These are phyloP conservation scores for Cercospora brassicicola DNA, from an alignment of 2,329 filamentous ascomycete species.

Conservation along the genomic window DNA sequence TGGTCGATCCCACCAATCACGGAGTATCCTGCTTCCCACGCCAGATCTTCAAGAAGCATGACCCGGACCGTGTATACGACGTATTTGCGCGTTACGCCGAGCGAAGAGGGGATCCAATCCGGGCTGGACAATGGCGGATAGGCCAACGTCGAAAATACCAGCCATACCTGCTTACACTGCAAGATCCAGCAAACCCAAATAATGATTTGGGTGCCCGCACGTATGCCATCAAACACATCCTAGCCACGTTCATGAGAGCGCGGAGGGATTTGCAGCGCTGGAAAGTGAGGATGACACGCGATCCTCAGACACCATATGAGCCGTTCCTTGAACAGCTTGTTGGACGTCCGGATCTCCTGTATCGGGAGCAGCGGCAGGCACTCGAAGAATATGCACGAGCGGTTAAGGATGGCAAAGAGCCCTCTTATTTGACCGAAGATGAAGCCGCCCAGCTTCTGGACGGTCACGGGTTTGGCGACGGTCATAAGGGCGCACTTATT, in stretches of 20 bases:
- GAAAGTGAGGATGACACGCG: background rate
- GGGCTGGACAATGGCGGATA: slow-evolving; percentile 42
- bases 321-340: slow-evolving; percentile 31
- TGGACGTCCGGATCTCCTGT: slow-evolving; percentile 34
- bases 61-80: slow-evolving; percentile 2
- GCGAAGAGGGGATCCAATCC: slow-evolving; percentile 25
- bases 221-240: slow-evolving; percentile 53
- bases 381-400: slow-evolving; percentile 31
- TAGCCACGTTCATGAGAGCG: slow-evolving; percentile 42
- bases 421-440: background rate
- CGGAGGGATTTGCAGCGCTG: background rate
- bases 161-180: slow-evolving; percentile 53
- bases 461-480: background rate
- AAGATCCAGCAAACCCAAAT: slow-evolving; percentile 59
- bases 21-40: slow-evolving; percentile 43
- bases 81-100: slow-evolving; percentile 18
- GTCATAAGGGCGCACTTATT: background rate
- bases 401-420: background rate
- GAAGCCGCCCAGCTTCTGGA: background rate
- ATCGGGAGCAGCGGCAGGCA: slow-evolving; percentile 25
- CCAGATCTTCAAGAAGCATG: slow-evolving; percentile 44
- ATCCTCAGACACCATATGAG: background rate
- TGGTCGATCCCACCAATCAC: background rate
- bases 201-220: slow-evolving; percentile 58
- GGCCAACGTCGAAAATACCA: slow-evolving; percentile 38